These are phyloP conservation scores for Incumbomyces delicatus DNA, from an alignment of 2,329 filamentous ascomycete species.

Conservation along the genomic window DNA sequence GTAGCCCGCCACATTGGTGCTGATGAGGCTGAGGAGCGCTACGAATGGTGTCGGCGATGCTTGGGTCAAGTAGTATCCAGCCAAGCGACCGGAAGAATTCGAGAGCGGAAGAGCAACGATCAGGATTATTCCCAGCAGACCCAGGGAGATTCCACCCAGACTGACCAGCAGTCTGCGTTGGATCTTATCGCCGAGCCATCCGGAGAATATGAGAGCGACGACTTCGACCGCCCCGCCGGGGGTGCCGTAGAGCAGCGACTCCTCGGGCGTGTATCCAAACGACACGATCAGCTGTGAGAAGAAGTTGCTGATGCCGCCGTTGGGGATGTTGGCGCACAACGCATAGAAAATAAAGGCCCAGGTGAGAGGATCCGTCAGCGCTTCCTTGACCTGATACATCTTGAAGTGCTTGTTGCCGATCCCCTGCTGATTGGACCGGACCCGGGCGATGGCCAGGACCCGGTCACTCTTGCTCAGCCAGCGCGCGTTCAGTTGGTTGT, in stretches of 20 bases:
- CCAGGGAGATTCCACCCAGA: constrained; percentile 30
- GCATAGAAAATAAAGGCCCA: constrained; percentile 53
- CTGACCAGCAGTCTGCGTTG: constrained; percentile 52
- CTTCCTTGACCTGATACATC: constrained; percentile 53
- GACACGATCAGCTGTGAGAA: constrained; percentile 51
- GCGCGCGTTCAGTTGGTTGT: constrained; percentile 51
- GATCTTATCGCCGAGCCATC: constrained; percentile 47
- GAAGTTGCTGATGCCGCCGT: constrained; percentile 52
- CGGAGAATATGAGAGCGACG: constrained; percentile 46
- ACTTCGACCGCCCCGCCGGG: constrained; percentile 59
- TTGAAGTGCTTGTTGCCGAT: constrained; percentile 61
- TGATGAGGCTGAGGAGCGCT: constrained; percentile 52
- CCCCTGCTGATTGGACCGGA: constrained; percentile 66
- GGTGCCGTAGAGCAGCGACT: constrained; percentile 55
- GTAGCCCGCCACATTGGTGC: constrained; percentile 49
- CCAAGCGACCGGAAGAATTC: constrained; percentile 49
- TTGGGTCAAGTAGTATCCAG: constrained; percentile 57
- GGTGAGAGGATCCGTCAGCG: constrained; percentile 47
- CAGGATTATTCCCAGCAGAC: constrained; percentile 19
- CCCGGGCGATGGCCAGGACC: constrained; percentile 57
- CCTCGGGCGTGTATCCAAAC: constrained; percentile 55
- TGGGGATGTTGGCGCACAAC: constrained; percentile 47
- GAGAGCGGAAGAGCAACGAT: constrained; percentile 46
- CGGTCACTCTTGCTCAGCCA: constrained; percentile 59
- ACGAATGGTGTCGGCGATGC: constrained; percentile 54